These are phyloP conservation scores for Dicorynia guianensis DNA, from an alignment of 306 rosid genomes.

Conservation along the genomic window DNA sequence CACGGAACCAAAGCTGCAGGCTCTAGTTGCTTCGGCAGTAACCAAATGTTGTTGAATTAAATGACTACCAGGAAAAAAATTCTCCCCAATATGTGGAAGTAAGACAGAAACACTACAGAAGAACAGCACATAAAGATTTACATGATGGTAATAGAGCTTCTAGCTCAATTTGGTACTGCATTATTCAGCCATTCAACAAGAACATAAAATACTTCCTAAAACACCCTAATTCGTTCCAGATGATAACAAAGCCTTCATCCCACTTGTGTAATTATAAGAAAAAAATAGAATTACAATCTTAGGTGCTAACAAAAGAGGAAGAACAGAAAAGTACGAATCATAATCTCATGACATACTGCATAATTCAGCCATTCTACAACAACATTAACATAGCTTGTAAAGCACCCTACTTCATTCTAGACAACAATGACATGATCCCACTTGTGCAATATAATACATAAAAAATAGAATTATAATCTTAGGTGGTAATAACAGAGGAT, in stretches of 20 bases:
- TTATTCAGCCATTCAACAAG: too few relatives aligned
- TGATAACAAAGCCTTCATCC: too few relatives aligned
- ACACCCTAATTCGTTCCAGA: too few relatives aligned
- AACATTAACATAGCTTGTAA: not conserved
- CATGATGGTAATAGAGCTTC: not conserved
- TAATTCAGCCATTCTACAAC: not conserved
- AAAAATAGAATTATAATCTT: slow-evolving; percentile 19
- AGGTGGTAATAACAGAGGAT: not conserved
- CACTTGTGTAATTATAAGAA: too few relatives aligned
- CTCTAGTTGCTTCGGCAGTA: too few relatives aligned
- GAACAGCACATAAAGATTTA: slow-evolving; percentile 18
- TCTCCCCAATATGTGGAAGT: not conserved
- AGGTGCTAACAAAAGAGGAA: too few relatives aligned
- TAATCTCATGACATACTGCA: not conserved
- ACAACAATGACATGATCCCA: slow-evolving; percentile 9
- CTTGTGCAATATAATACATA: not conserved
- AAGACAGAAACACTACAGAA: slow-evolving; percentile 17
- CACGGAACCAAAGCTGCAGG: too few relatives aligned
- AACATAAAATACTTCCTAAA: too few relatives aligned
- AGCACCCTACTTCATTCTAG: slow-evolving; percentile 1
- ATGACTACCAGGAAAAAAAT: not conserved
- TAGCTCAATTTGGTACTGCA: not conserved
- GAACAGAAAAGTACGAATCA: too few relatives aligned
- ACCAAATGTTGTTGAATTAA: not conserved
- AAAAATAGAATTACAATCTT: too few relatives aligned